Conservation (phyloP, 306 rosid genomes). For the Cicer cuneatum region DNA sequence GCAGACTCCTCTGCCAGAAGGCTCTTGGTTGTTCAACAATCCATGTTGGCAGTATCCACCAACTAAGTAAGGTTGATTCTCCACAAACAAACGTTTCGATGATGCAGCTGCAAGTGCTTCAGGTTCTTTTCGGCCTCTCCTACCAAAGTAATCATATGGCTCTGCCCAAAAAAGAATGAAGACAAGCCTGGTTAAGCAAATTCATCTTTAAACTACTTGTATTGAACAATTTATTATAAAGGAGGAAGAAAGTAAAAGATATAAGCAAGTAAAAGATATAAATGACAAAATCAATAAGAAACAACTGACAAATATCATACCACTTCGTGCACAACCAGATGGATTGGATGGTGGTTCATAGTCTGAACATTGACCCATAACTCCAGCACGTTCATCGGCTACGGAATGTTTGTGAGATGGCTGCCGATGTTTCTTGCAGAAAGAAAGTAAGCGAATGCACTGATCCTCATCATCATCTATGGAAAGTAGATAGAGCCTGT, state of each 20-base stretch:
- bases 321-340: constrained; percentile 97
- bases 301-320: constrained; percentile 54
- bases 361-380: constrained; percentile 72
- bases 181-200: constrained; percentile 30
- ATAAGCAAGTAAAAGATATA: constrained; percentile 28
- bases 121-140: constrained; percentile 98
- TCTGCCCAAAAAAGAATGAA: constrained; percentile 60
- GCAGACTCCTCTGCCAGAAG: constrained; percentile 75
- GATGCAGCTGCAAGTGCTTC: constrained; percentile 99
- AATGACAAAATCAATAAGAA: constrained; percentile 24
- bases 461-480: constrained; percentile 95
- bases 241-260: constrained; percentile 1
- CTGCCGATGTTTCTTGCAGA: constrained; percentile 95
- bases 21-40: constrained; percentile 54
- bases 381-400: constrained; percentile 76
- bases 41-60: constrained; percentile 91
- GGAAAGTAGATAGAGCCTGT: constrained; percentile 88
- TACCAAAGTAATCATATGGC: constrained; percentile 85
- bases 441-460: constrained; percentile 93
- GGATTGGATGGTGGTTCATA: constrained; percentile 84
- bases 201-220: not conserved
- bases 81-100: constrained; percentile 86
- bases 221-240: constrained; percentile 12
- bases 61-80: constrained; percentile 86
- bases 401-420: constrained; percentile 82